A percentile compares a stretch with the other conserved stretches of the same genome.
These are phyloP conservation scores for Lactarius sanguifluus DNA, from an alignment of 768 basidiomycete genomes.

Conservation along the genomic window DNA sequence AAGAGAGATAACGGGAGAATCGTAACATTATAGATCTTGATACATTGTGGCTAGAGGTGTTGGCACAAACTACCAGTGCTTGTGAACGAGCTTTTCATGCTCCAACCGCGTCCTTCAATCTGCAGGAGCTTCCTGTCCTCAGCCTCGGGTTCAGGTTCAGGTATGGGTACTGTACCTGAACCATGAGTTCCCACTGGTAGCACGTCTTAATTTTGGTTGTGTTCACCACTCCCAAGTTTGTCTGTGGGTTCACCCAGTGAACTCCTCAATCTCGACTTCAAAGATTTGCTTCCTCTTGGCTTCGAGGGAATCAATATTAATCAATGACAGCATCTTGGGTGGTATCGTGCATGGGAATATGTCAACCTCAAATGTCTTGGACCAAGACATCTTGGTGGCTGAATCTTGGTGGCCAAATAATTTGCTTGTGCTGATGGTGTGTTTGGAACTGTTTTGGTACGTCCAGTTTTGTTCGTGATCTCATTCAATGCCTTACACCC, in stretches of 20 bases:
- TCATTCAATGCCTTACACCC: background rate
- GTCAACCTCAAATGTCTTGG: constrained; percentile 61
- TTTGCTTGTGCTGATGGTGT: constrained; percentile 75
- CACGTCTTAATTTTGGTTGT: no score
- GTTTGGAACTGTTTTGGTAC: constrained; percentile 73
- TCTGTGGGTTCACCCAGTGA: constrained; percentile 49
- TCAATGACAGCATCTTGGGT: constrained; percentile 38
- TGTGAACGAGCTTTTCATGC: no score
- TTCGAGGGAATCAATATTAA: constrained; percentile 59
- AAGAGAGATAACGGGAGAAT: no score
- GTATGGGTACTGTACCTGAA: no score
- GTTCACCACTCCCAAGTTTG: constrained; percentile 35
- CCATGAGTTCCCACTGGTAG: no score
- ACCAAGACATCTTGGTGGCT: no score
- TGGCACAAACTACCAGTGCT: no score
- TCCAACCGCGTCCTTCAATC: no score
- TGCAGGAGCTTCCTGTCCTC: no score
- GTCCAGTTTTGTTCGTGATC: constrained; percentile 32
- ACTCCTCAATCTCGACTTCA: constrained; percentile 73
- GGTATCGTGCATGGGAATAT: constrained; percentile 86
- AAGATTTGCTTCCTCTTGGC: constrained; percentile 84
- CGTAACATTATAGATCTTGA: no score
- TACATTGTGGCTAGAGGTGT: no score
- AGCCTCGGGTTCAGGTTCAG: no score
- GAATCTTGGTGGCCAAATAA: constrained; percentile 67